Evolutionary conservation across 208 protist genomes (phyloP).

Genomic region (Strigomonas galati): DNA sequence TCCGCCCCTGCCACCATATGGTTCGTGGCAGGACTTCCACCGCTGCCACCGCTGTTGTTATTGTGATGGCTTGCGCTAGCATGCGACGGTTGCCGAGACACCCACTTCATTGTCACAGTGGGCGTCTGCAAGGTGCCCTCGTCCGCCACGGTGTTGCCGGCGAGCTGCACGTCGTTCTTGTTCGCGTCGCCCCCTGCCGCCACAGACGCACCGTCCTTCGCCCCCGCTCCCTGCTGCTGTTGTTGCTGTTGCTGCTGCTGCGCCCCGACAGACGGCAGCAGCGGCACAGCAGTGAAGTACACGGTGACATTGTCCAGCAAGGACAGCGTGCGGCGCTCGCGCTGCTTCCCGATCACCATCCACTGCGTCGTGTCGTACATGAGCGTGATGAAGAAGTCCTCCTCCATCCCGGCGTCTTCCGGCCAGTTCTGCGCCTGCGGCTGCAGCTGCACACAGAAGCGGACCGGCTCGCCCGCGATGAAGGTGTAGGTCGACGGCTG

Average conservation of each 20-base stretch:
- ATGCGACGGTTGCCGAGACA: constrained; percentile 19
- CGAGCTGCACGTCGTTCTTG: constrained; percentile 8
- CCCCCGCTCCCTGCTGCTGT: neutral
- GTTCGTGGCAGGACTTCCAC: neutral
- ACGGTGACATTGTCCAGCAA: constrained; percentile 63
- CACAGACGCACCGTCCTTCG: no score
- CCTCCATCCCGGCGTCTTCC: constrained; percentile 49
- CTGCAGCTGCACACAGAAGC: constrained; percentile 64
- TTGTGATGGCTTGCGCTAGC: neutral
- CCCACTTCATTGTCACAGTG: constrained; percentile 61
- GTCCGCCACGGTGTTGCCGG: constrained; percentile 28
- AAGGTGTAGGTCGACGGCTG: constrained; percentile 53
- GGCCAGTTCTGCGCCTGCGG: constrained; percentile 82
- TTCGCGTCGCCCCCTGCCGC: neutral
- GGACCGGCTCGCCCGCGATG: constrained; percentile 68
- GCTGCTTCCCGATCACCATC: constrained; percentile 78
- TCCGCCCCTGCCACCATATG: no score
- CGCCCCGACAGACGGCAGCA: constrained; percentile 25
- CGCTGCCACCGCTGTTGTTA: neutral
- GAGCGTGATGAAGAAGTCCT: constrained; percentile 77
- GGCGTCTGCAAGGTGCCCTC: constrained; percentile 50
- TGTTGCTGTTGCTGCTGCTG: neutral
- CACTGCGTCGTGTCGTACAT: constrained; percentile 61
- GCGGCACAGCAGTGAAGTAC: constrained; percentile 71
- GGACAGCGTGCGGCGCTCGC: constrained; percentile 57